Conservation (phyloP, 2,329 filamentous ascomycete genomes). For the Curvularia sp. region DNA sequence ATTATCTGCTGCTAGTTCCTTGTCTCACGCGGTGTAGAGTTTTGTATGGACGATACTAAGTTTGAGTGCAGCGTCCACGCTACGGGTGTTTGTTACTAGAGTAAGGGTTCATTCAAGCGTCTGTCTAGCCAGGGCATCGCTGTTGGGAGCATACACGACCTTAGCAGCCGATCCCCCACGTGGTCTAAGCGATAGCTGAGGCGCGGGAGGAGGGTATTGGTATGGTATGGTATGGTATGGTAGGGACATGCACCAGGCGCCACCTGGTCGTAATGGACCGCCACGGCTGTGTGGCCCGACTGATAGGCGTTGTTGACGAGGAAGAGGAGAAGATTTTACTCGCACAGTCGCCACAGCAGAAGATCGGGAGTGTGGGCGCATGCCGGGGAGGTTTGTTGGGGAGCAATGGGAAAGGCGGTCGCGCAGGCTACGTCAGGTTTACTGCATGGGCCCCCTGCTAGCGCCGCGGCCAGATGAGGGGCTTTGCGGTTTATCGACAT, state of each 20-base stretch:
- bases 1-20: constrained; percentile 4
- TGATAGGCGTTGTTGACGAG: no score
- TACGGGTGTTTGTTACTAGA: not conserved
- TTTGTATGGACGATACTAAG: constrained; percentile 1
- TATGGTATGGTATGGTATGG: no score
- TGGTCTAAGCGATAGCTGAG: constrained; percentile 19
- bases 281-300: not conserved
- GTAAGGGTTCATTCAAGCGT: not conserved
- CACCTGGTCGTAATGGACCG: not conserved
- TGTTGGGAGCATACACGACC: constrained; percentile 4
- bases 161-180: constrained; percentile 26
- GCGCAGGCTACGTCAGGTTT: constrained; percentile 21
- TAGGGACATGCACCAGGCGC: no score
- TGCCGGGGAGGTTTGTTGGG: constrained; percentile 35
- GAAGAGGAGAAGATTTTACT: not conserved
- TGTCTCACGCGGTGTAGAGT: constrained; percentile 4
- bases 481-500: constrained; percentile 31
- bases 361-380: constrained; percentile 11
- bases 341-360: constrained; percentile 29
- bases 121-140: constrained; percentile 9
- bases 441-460: constrained; percentile 28
- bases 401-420: constrained; percentile 22
- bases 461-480: constrained; percentile 28
- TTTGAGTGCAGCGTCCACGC: not conserved
- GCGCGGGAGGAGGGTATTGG: no score